A percentile compares a stretch with the other conserved stretches of the same genome.
Evolutionary conservation across 202 grass and related monocot species (phyloP).

Genomic region (Panicum virgatum): DNA sequence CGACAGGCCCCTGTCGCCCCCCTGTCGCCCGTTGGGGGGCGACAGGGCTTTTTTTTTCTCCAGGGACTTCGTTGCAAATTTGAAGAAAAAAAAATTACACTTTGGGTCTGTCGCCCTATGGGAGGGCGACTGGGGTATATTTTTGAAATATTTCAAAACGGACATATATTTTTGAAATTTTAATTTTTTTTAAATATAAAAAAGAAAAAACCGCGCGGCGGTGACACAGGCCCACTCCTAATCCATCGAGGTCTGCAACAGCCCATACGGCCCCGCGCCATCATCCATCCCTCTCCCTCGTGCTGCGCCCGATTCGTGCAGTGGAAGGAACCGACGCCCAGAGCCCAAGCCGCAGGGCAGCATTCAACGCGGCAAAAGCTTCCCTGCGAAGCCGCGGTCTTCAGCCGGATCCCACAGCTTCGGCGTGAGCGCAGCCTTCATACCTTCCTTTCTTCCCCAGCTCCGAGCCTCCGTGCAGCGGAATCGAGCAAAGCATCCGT

Average conservation of each 20-base stretch:
- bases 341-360: not conserved
- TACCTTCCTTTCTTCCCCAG: conserved; percentile 9
- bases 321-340: not conserved
- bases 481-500: conserved; percentile 44
- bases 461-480: conserved; percentile 29
- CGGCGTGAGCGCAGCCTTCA: not conserved
- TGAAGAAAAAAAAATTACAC: too few relatives aligned
- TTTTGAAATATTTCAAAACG: too few relatives aligned
- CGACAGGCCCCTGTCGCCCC: too few relatives aligned
- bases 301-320: not conserved
- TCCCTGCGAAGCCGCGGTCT: not conserved
- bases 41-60: too few relatives aligned
- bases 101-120: too few relatives aligned
- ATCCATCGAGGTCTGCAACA: not conserved
- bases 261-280: not conserved
- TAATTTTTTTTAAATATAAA: too few relatives aligned
- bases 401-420: not conserved
- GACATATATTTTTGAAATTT: too few relatives aligned
- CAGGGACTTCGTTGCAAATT: too few relatives aligned
- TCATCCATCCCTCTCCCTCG: not conserved
- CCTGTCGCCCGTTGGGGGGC: too few relatives aligned
- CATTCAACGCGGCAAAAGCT: not conserved
- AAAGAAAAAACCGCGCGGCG: too few relatives aligned
- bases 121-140: too few relatives aligned
- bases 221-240: too few relatives aligned